Percentiles rank a stretch among this genome's conserved stretches.
Evolutionary conservation across 106 monocot genomes (phyloP).

Genomic region (Apostasia shenzhenica): DNA sequence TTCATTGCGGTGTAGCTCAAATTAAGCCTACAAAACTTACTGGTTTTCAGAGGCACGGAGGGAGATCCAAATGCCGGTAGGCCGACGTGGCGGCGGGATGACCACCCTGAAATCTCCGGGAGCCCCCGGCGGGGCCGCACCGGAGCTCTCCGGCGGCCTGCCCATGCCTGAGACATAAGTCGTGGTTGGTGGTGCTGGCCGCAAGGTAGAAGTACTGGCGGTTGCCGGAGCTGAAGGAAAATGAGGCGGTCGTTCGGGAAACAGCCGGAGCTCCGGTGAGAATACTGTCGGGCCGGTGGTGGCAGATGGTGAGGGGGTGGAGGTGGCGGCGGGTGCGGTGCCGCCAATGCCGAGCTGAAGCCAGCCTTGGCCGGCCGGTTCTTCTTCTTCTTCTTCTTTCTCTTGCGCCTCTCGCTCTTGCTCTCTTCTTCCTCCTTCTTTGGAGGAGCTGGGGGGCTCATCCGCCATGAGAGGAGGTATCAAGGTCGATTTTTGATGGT

Average conservation of each 20-base stretch:
- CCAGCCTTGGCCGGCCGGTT: conserved; percentile 5
- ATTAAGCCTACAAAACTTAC: conserved; percentile 23
- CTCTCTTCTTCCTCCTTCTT: not conserved
- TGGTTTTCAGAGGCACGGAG: conserved; percentile 50
- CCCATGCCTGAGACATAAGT: not conserved
- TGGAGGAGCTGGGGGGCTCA: not conserved
- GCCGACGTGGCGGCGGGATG: conserved; percentile 14
- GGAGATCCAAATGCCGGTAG: conserved; percentile 45
- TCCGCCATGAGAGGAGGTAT: conserved; percentile 5
- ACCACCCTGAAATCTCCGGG: conserved; percentile 16
- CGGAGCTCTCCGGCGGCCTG: not conserved
- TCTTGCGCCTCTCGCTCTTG: not conserved
- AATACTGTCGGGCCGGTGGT: not conserved
- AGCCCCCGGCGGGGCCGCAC: not conserved
- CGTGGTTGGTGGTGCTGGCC: not conserved
- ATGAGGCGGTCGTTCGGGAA: conserved; percentile 6
- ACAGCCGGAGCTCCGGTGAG: conserved; percentile 8
- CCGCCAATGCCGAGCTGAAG: conserved; percentile 15
- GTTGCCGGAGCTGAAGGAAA: not conserved
- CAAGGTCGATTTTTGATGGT: not conserved
- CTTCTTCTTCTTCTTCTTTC: not conserved
- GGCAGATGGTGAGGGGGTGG: not conserved
- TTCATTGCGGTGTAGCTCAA: not conserved
- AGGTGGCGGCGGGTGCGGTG: not conserved
- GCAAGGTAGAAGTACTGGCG: not conserved